A percentile compares a stretch with the other conserved stretches of the same genome.
phyloP scores from a whole-genome alignment of 208 protist species.

The Naegleria lovaniensis region DNA sequence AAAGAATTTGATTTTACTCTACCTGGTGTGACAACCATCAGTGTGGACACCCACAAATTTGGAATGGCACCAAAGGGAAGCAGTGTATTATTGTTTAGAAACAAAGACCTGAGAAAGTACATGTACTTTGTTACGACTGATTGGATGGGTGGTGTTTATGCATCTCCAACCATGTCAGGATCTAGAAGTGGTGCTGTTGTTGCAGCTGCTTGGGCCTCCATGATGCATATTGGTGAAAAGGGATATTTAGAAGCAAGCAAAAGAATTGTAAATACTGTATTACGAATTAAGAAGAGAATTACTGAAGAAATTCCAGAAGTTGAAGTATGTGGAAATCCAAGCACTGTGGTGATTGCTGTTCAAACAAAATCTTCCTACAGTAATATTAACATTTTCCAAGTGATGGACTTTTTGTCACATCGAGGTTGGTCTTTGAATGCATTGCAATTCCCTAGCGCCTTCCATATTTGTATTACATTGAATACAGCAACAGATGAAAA shows the following conservation, averaged over 20 bases:
- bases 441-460: background rate
- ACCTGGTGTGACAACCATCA: slow-evolving; percentile 93
- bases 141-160: slow-evolving; percentile 97
- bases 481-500: background rate
- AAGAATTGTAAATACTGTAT: background rate
- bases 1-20: slow-evolving; percentile 89
- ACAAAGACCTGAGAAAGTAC: slow-evolving; percentile 69
- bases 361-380: background rate
- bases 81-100: slow-evolving; percentile 86
- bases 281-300: background rate
- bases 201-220: slow-evolving; percentile 88
- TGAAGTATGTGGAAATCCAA: background rate
- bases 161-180: slow-evolving; percentile 86
- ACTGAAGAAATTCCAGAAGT: background rate
- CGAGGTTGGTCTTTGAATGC: background rate
- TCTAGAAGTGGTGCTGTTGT: slow-evolving; percentile 86
- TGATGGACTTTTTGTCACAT: background rate
- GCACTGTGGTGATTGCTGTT: background rate
- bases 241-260: background rate
- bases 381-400: background rate
- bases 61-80: slow-evolving; percentile 94
- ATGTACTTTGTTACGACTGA: slow-evolving; percentile 88
- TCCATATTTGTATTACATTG: slow-evolving; percentile 3
- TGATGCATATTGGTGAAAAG: slow-evolving; percentile 80
- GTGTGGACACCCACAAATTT: slow-evolving; percentile 98